phyloP scores from a whole-genome alignment of 1,284 basidiomycete species.

The Moniliella sp. region DNA sequence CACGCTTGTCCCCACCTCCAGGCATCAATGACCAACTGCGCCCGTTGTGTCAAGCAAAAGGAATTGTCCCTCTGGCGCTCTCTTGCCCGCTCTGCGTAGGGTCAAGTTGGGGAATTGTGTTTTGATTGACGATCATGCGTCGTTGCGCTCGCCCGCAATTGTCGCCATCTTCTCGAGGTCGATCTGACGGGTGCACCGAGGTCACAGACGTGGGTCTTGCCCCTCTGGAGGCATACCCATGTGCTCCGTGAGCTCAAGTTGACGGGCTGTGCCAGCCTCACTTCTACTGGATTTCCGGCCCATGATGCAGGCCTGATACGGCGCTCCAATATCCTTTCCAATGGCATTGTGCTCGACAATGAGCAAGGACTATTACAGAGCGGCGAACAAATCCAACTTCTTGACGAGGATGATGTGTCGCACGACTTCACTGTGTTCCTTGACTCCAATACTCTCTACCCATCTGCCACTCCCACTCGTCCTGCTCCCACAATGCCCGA shows the following conservation, averaged over 20 bases:
- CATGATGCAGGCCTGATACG: slow-evolving; percentile 1
- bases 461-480: slow-evolving; percentile 64
- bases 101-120: slow-evolving; percentile 27
- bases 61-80: slow-evolving; percentile 57
- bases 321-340: not conserved
- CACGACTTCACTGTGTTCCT: slow-evolving; percentile 2
- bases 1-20: slow-evolving; percentile 52
- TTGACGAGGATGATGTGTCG: not conserved
- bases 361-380: too few relatives aligned
- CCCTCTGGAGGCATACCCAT: slow-evolving; percentile 53
- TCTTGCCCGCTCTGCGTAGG: slow-evolving; percentile 52
- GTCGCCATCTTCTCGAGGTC: slow-evolving; percentile 73
- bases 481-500: not conserved
- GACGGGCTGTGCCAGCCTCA: slow-evolving; percentile 55
- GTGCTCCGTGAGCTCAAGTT: slow-evolving; percentile 79
- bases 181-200: slow-evolving; percentile 62
- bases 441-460: slow-evolving; percentile 42
- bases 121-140: slow-evolving; percentile 16
- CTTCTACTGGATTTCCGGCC: slow-evolving; percentile 66
- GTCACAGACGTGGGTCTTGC: slow-evolving; percentile 58
- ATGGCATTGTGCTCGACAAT: slow-evolving; percentile 1
- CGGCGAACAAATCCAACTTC: too few relatives aligned
- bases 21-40: slow-evolving; percentile 69
- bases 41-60: slow-evolving; percentile 50
- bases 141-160: slow-evolving; percentile 35